Base-by-base conservation (phyloP, 306 rosid species). In the Medicago ruthenica region DNA sequence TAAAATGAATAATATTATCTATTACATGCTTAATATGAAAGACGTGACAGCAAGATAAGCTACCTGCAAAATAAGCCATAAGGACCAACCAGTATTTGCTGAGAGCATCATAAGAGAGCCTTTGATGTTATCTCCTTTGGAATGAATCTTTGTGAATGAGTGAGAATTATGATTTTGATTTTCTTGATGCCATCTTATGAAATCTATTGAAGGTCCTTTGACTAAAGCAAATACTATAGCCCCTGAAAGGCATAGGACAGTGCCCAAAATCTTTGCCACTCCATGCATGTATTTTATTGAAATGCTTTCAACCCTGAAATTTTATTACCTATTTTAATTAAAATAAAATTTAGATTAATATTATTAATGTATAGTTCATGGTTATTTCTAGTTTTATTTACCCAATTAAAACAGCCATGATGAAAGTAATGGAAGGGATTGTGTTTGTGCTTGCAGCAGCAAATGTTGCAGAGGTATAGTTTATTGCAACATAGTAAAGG, bases 11-110 rank as follows among this genome's bases (percentile, higher is more conserved):
- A 4, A 44, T 13, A 59, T 48, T 10, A 51, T 51, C 0, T 51
- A 18, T 9, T 1, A 0, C 18, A 54, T 53, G 11, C 12, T 4
- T 54, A 18, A 9, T 54, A 18, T 17, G 27, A 54, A 59, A 27
- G 39, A 59, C 17, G 0, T 59, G 65, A 7, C 7, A 42, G 27
- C 9, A 18, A 24, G 44, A 12, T 45, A 12, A 10, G 3, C 2
- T 59, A 93, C 98, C 97, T 95, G 98, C 64, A 92, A 81, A 82
- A 95, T 81, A 63, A 95, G 97, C 97, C 98, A 95, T 34, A 95
- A 41, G 62, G 97, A 86, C 96, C 96, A 92, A 50, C 86, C 37
- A 59, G 83, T 79, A 76, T 92, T 95, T 83, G 96, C 98, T 13
- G 89, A 76, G 73, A 95, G 86, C 98, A 95, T 95, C 79, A 89